A percentile compares a stretch with the other conserved stretches of the same genome.
These are phyloP conservation scores for Parachlorella kessleri DNA, from an alignment of 139 green algal genomes.

Conservation along the genomic window DNA sequence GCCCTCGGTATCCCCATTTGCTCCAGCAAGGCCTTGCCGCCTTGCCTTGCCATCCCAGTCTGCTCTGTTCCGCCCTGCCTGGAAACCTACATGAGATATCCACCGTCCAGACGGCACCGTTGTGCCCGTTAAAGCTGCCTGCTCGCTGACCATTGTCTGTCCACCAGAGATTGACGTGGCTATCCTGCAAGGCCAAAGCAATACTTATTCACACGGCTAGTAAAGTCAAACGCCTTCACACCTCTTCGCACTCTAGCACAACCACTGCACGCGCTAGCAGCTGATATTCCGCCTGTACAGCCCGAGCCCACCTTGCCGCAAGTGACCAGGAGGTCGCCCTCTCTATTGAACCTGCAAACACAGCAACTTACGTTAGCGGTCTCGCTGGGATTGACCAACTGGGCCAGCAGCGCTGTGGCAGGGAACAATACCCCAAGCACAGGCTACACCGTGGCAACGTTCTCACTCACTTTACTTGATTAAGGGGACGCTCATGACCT, in stretches of 20 bases:
- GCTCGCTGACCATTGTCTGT: constrained; percentile 90
- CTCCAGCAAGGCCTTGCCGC: too few species aligned
- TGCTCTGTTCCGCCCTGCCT: too few species aligned
- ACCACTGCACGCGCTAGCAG: not conserved
- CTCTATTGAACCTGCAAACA: constrained; percentile 89
- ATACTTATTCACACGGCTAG: not conserved
- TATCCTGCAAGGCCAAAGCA: constrained; percentile 57
- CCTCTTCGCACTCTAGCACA: too few species aligned
- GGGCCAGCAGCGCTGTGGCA: too few species aligned
- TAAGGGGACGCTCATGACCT: constrained; percentile 27
- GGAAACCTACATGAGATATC: constrained; percentile 89
- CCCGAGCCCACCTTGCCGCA: constrained; percentile 85
- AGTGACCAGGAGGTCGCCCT: constrained; percentile 95
- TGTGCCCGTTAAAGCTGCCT: constrained; percentile 97
- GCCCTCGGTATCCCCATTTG: too few species aligned
- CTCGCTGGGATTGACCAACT: too few species aligned
- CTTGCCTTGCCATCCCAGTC: too few species aligned
- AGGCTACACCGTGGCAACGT: too few species aligned
- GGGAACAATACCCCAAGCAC: too few species aligned
- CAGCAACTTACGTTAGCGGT: too few species aligned
- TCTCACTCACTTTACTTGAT: constrained; percentile 32
- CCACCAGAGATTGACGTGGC: constrained; percentile 89
- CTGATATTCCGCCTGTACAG: not conserved
- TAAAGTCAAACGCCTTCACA: not conserved
- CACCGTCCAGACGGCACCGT: constrained; percentile 91